Evolutionary conservation across 306 rosid genomes (phyloP).

Genomic region (Cicer judaicum): DNA sequence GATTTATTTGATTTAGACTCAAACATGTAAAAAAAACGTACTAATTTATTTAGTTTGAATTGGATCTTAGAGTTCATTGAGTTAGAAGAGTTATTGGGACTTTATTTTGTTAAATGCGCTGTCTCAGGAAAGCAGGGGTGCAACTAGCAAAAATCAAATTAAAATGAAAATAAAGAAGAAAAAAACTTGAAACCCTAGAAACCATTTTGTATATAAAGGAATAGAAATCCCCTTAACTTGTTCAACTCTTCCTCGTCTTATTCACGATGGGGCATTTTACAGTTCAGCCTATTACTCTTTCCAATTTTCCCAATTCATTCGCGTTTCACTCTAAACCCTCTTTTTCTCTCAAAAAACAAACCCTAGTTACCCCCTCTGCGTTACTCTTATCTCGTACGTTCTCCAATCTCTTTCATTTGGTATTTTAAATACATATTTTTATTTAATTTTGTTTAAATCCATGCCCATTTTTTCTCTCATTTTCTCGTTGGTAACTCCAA

Average conservation of each 20-base stretch:
- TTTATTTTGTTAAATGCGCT: too few relatives aligned
- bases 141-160: too few relatives aligned
- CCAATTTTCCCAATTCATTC: conserved; percentile 28
- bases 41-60: too few relatives aligned
- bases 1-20: too few relatives aligned
- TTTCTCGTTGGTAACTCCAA: not conserved
- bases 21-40: too few relatives aligned
- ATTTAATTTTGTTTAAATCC: not conserved
- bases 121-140: too few relatives aligned
- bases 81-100: too few relatives aligned
- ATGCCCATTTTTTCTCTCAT: too few relatives aligned
- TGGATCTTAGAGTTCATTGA: too few relatives aligned
- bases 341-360: conserved; percentile 11
- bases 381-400: conserved; percentile 47
- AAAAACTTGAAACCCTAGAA: conserved; percentile 48
- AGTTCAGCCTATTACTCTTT: conserved; percentile 38
- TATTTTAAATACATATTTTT: not conserved
- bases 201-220: conserved; percentile 28
- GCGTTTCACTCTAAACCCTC: conserved; percentile 27
- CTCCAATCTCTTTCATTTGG: conserved; percentile 25
- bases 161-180: not conserved
- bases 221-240: not conserved
- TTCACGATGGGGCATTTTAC: conserved; percentile 44
- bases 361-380: not conserved
- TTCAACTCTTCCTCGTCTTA: not conserved